Evolutionary conservation across 768 basidiomycete genomes (phyloP), one percentile per base, ranked within the genome.

Genomic region (Termitomyces bulborhizus): DNA sequence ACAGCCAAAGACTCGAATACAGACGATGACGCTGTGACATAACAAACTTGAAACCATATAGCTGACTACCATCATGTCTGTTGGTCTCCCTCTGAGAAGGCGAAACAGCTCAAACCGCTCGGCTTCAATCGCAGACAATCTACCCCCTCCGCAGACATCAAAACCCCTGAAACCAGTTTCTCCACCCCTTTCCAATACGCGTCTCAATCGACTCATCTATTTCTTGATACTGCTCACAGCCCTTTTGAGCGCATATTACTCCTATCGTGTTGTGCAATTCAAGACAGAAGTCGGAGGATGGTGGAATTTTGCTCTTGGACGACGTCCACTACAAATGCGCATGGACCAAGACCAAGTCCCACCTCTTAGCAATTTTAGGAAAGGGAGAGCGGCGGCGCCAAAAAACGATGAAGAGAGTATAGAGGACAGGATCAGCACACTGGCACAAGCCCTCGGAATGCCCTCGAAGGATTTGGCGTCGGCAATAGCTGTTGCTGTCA

Each of bases 381-480:
- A 53, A 40, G 51, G 46, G 56, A 31, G 32, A 59, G 24, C 43
- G 40, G 44, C 13, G 47, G 40, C 41, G 3, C 13, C 31, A 21
- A 26, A 6, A 13, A 34, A 47, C 29, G 51, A 52, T 4, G 40
- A 53, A 27, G 63, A 66, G 4, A 73, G 65, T 4, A 72, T 89
- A 40, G 84, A 88, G 61, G 71, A 74, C 4, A 73, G 75, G 36
- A 79, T 89, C 52, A 78, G 80, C 49, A 80, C 75, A 13, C 73
- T 90, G 11, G 88, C 87, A 11, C 69, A 71, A 6, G 81, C 78
- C 32, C 71, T 90, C 31, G 88, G 85, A 1, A 77, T 89, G 62
- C 76, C 81, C 0, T 73, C 83, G 15, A 69, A 71, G 40, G 81
- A 85, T 37, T 70, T 90, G 1, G 85, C 87, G 2, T 74, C 72